Evolutionary conservation across 805 yeast species (phyloP).

Genomic region (Cyberlindnera petersonii): DNA sequence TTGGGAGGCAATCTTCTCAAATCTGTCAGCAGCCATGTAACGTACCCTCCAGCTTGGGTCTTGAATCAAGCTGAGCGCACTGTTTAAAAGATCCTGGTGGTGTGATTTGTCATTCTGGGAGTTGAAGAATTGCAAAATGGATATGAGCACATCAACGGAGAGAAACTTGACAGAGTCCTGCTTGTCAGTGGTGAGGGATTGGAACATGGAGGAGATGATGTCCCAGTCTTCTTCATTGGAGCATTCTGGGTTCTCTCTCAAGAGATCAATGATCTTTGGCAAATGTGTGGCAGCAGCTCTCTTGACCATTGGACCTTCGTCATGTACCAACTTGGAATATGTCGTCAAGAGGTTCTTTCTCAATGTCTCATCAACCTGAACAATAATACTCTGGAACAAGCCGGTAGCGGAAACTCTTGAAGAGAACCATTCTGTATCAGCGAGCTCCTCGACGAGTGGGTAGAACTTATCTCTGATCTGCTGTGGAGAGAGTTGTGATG

Average conservation of each 20-base stretch:
- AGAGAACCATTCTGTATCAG: constrained; percentile 93
- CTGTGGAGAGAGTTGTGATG: constrained; percentile 54
- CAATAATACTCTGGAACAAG: constrained; percentile 66
- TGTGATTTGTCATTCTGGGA: constrained; percentile 53
- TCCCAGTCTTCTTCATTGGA: constrained; percentile 67
- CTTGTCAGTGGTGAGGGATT: constrained; percentile 69
- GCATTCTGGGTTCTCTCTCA: constrained; percentile 43
- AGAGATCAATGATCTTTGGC: constrained; percentile 65
- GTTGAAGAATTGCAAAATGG: constrained; percentile 70
- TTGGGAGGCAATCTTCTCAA: constrained; percentile 64
- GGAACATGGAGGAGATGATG: constrained; percentile 76
- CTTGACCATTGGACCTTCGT: constrained; percentile 97
- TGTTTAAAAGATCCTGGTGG: constrained; percentile 56
- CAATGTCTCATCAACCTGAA: constrained; percentile 49
- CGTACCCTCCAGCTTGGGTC: constrained; percentile 98
- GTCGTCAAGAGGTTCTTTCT: constrained; percentile 62
- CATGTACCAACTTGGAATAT: constrained; percentile 69
- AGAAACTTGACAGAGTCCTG: constrained; percentile 95
- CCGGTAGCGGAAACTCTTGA: constrained; percentile 90
- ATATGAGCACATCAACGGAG: constrained; percentile 80
- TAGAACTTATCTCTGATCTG: constrained; percentile 67
- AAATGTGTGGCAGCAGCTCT: constrained; percentile 87
- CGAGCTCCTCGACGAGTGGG: constrained; percentile 71
- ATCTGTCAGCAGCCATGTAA: constrained; percentile 96
- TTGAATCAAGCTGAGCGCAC: constrained; percentile 65